Base-by-base conservation (phyloP, 257 asterid genomes). In the Euphrasia confusa region DNA sequence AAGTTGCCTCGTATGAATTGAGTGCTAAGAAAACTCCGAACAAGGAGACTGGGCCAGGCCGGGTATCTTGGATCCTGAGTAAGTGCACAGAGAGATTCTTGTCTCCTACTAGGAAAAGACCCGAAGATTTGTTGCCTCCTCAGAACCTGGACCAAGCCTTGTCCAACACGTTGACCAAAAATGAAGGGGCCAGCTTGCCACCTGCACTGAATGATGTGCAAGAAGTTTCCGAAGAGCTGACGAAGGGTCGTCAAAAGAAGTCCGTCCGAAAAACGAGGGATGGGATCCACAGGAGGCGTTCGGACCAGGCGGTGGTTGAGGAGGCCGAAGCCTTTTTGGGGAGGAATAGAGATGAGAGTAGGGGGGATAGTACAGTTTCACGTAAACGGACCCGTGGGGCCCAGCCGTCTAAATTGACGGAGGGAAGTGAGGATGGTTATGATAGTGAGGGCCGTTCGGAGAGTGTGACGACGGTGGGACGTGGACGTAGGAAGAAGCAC, bases 401-500 rank as follows among this genome's bases (percentile, higher is more conserved):
- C 32, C 83, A 80, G 55, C 76, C 82, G 64, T 84, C 92, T 57
- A 77, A 63, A 77, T 57, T 73, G 80, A 76, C 76, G 11, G 84
- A 58, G 52, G 84, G 65, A 50, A 73, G 72, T 64, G 91, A 79
- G 64, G 88, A 81, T 64, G 89, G 67, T 37, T 77, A 86, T 69
- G 81, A 78, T 26, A 89, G 87, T 63, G 93, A 89, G 45, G 90
- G 79, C 39, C 78, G 63, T 33, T 86, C 95, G 54, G 94, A 72
- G 70, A 88, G 95, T 56, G 82, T 78, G 58, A 76, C 84, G 56
- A 76, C 84, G 1, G 68, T 71, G 30, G 87, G 87, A 71, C 81
- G 90, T 74, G 81, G 92, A 30, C 86, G 78, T 66, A 72, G 85
- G 86, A 91, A 88, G 82, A 86, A 89, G 83, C 88, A 70, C 37